Evolutionary conservation across 345 rosid genomes (phyloP).

Genomic region (Sonneratia caseolaris): DNA sequence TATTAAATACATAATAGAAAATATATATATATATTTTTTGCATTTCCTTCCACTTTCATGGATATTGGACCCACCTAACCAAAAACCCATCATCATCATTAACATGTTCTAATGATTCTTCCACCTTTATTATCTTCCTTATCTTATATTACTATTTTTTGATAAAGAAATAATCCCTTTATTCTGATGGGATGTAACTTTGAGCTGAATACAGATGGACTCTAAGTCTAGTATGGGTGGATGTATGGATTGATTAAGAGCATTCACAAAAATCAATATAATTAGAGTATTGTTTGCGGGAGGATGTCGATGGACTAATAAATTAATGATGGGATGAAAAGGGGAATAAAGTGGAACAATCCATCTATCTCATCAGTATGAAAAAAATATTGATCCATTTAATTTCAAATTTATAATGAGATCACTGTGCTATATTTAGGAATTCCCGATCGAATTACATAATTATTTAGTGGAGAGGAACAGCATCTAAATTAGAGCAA

Average conservation of each 20-base stretch:
- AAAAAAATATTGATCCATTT: too few species aligned
- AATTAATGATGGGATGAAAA: too few species aligned
- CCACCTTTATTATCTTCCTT: too few species aligned
- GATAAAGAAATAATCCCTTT: background rate
- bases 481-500: background rate
- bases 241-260: background rate
- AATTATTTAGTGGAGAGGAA: background rate
- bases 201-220: slow-evolving; percentile 2
- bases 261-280: background rate
- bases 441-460: background rate
- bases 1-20: too few species aligned
- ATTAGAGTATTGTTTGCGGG: background rate
- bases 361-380: too few species aligned
- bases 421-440: too few species aligned
- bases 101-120: too few species aligned
- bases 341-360: background rate
- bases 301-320: background rate
- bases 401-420: too few species aligned
- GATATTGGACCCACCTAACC: too few species aligned
- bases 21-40: too few species aligned
- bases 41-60: too few species aligned
- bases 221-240: slow-evolving; percentile 7
- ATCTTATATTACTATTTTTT: background rate
- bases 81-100: too few species aligned
- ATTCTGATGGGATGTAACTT: background rate